Percentiles rank a stretch among this genome's conserved stretches.
Conservation (phyloP, 169 alveolate species). For the Plasmodium inui region DNA sequence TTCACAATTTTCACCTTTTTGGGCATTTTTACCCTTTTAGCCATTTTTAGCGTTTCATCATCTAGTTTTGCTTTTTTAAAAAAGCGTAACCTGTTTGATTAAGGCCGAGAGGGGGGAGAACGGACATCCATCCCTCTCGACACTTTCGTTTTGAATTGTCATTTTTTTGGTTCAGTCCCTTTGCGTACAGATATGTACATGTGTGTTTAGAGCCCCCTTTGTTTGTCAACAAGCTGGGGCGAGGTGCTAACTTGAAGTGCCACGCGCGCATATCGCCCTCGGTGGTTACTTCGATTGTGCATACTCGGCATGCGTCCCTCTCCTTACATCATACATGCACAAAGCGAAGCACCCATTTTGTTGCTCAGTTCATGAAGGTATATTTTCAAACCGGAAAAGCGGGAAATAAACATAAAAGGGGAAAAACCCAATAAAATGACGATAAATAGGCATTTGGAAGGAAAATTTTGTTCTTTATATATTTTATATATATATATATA, state of each 20-base stretch:
- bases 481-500: too few species aligned
- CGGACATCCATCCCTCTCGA: not conserved
- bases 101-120: not conserved
- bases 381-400: not conserved
- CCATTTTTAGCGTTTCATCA: not conserved
- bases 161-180: not conserved
- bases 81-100: not conserved
- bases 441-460: not conserved
- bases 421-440: not conserved
- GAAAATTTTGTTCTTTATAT: not conserved
- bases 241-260: not conserved
- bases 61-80: not conserved
- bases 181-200: conserved; percentile 7
- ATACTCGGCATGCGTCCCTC: not conserved
- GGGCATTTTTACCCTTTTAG: not conserved
- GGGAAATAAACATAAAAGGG: not conserved
- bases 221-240: not conserved
- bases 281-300: not conserved
- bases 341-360: not conserved
- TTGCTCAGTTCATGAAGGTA: not conserved
- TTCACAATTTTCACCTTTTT: not conserved
- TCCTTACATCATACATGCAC: not conserved
- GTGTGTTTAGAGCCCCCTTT: not conserved
- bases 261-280: not conserved
- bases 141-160: not conserved